A percentile compares a stretch with the other conserved stretches of the same genome.
Evolutionary conservation across 1,284 basidiomycete genomes (phyloP).

Genomic region (Cutaneotrichosporon sp.): DNA sequence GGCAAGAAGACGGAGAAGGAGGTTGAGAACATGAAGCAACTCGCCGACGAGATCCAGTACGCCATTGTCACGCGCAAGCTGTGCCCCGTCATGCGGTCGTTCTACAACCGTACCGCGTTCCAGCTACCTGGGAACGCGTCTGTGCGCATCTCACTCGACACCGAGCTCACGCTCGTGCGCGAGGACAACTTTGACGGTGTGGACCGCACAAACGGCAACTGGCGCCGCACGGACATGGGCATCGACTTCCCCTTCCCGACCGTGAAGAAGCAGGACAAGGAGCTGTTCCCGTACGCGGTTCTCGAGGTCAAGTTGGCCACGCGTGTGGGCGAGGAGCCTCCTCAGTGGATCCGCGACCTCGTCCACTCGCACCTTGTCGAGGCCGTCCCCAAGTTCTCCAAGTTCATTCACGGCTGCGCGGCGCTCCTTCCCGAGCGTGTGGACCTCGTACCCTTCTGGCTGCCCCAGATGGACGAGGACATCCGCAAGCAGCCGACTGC

Average conservation of each 20-base stretch:
- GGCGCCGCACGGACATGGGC: constrained; percentile 91
- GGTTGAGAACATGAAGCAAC: constrained; percentile 91
- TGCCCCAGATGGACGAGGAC: constrained; percentile 80
- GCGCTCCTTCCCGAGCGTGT: constrained; percentile 90
- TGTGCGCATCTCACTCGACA: constrained; percentile 97
- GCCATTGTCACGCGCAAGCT: constrained; percentile 80
- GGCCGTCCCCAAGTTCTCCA: constrained; percentile 79
- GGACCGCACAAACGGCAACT: constrained; percentile 77
- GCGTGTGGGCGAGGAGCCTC: constrained; percentile 92
- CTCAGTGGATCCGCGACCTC: constrained; percentile 92
- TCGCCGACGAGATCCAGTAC: constrained; percentile 96
- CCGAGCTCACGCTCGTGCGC: constrained; percentile 87
- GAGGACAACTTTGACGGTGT: constrained; percentile 96
- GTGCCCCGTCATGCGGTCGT: constrained; percentile 92
- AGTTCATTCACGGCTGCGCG: constrained; percentile 96
- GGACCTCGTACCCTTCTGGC: constrained; percentile 98
- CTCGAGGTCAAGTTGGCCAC: constrained; percentile 98
- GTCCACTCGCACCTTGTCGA: constrained; percentile 93
- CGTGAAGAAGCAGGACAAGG: constrained; percentile 75
- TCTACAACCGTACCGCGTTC: constrained; percentile 98
- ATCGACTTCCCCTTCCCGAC: constrained; percentile 89
- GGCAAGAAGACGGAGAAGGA: constrained; percentile 95
- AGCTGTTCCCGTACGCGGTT: constrained; percentile 88
- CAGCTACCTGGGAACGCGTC: constrained; percentile 97
- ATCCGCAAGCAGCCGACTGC: constrained; percentile 84